These are phyloP conservation scores for Scutellaria barbata DNA, from an alignment of 257 asterid species.

Conservation along the genomic window DNA sequence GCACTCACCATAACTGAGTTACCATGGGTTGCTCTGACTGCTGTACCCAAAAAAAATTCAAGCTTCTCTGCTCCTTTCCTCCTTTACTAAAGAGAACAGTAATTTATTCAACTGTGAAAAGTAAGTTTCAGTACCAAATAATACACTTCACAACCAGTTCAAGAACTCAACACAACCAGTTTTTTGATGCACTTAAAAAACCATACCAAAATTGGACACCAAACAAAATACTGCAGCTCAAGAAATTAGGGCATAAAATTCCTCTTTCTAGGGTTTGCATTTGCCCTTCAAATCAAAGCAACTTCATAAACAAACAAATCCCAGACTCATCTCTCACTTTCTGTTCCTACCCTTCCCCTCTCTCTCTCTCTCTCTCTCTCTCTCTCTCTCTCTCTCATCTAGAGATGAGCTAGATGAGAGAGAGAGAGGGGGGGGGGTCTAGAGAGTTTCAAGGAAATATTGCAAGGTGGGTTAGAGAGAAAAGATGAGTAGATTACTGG, in stretches of 20 bases:
- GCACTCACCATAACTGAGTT: background rate
- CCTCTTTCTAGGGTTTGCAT: constrained; percentile 37
- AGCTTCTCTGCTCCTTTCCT: too few species aligned
- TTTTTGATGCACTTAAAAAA: background rate
- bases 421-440: background rate
- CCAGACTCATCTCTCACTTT: background rate
- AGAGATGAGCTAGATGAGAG: too few species aligned
- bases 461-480: constrained; percentile 22
- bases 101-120: background rate
- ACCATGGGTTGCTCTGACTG: too few species aligned
- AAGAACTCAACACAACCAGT: constrained; percentile 17
- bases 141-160: constrained; percentile 21
- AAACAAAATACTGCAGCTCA: constrained; percentile 5
- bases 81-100: background rate
- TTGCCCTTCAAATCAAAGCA: background rate
- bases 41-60: too few species aligned
- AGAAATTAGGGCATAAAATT: background rate
- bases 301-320: too few species aligned
- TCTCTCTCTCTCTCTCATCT: too few species aligned
- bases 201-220: constrained; percentile 17
- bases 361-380: too few species aligned
- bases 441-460: background rate
- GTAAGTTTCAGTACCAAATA: constrained; percentile 5
- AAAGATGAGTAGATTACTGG: constrained; percentile 8
- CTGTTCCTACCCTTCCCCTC: background rate